Evolutionary conservation across 371 early-diverging fungal species (phyloP).

Genomic region (Massospora cicadina): DNA sequence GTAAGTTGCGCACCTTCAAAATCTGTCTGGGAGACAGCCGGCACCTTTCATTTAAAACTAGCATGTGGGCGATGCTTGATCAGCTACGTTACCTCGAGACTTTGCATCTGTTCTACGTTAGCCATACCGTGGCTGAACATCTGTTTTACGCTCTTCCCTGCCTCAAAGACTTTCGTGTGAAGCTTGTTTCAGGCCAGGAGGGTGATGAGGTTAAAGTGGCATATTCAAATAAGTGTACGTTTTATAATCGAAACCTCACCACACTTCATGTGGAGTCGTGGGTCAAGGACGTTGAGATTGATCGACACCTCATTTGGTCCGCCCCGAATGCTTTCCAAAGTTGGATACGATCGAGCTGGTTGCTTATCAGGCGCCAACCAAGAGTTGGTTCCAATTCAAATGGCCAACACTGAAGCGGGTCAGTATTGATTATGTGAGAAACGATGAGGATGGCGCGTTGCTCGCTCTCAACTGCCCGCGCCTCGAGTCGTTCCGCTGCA

Average conservation of each 20-base stretch:
- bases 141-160: background rate
- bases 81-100: background rate
- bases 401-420: background rate
- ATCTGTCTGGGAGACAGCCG: background rate
- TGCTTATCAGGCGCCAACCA: background rate
- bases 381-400: background rate
- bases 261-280: conserved; percentile 4
- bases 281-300: conserved; percentile 1
- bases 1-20: background rate
- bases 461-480: background rate
- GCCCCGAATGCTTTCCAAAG: conserved; percentile 3
- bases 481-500: background rate
- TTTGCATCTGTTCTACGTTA: background rate
- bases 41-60: background rate
- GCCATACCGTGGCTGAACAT: background rate
- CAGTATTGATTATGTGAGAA: background rate
- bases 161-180: background rate
- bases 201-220: background rate
- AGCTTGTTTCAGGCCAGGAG: background rate
- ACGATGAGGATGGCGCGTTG: background rate
- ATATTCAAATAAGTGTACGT: background rate
- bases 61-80: background rate
- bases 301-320: background rate
- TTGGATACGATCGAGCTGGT: background rate
- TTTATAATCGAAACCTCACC: background rate